Evolutionary conservation across 768 basidiomycete genomes (phyloP), one percentile per base, ranked within the genome.

Genomic region (Erythrobasidium yunnanense): DNA sequence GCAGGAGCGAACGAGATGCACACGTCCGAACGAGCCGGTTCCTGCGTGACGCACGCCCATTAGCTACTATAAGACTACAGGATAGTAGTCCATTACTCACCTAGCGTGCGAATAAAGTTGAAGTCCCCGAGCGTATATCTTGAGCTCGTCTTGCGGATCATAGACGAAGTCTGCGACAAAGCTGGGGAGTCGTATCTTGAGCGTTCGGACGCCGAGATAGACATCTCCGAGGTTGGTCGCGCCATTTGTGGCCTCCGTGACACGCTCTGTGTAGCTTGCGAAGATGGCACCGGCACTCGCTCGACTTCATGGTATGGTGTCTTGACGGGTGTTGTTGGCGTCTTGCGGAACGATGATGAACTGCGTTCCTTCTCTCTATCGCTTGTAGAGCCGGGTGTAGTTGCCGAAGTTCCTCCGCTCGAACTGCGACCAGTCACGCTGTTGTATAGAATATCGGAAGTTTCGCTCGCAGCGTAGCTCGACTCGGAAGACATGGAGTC

Each of bases 21-120:
- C 95, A 60, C 90, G 84, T 53, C 84, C 95, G 77, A 99, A 99
- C 0, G 93, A 97, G 4, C 95, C 95, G 1, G 93, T 93, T 27
- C 95, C n/a, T n/a, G n/a, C n/a, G n/a, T n/a, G n/a, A n/a, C n/a
- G n/a, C n/a, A n/a, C n/a, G n/a, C n/a, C n/a, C n/a, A n/a, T n/a
- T n/a, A n/a, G n/a, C n/a, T n/a, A n/a, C n/a, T n/a, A n/a, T n/a
- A n/a, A n/a, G n/a, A n/a, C n/a, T n/a, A n/a, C n/a, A n/a, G n/a
- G n/a, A n/a, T n/a, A n/a, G n/a, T n/a, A n/a, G n/a, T n/a, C n/a
- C n/a, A n/a, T n/a, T n/a, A n/a, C n/a, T n/a, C n/a, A n/a, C n/a
- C 93, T 65, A 74, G 69, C 2, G 73, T 74, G 4, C 72, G 68
- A 35, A 70, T 70, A 51, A 74, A 72, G 42, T 68, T 69, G 49